Percentiles rank a stretch among this genome's conserved stretches.
These are phyloP conservation scores for Pholiota conissans DNA, from an alignment of 768 basidiomycete genomes.

Conservation along the genomic window DNA sequence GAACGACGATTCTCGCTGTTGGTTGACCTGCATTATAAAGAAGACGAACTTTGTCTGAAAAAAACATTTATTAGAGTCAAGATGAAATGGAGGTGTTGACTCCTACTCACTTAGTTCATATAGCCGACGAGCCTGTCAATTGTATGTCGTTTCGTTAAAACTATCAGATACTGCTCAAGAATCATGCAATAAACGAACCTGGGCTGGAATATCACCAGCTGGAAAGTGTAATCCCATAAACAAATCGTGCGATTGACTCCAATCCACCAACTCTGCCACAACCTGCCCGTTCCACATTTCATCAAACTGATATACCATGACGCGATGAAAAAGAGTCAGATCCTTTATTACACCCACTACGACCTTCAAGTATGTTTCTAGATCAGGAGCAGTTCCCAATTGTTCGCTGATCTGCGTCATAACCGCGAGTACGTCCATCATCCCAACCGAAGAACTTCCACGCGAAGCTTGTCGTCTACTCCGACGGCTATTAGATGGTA, in stretches of 20 bases:
- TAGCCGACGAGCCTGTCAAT: slow-evolving; percentile 56
- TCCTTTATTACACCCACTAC: slow-evolving; percentile 74
- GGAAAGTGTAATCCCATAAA: slow-evolving; percentile 75
- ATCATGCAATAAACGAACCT: slow-evolving; percentile 36
- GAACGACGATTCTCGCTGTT: slow-evolving; percentile 72
- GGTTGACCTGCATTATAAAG: slow-evolving; percentile 73
- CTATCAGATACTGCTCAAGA: background rate
- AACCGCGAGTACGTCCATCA: slow-evolving; percentile 81
- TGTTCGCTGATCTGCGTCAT: slow-evolving; percentile 83
- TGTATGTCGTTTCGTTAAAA: background rate
- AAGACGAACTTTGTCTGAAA: slow-evolving; percentile 70
- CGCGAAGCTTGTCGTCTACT: slow-evolving; percentile 16
- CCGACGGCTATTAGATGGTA: slow-evolving; percentile 16
- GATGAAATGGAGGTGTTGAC: background rate
- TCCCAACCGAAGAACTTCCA: slow-evolving; percentile 41
- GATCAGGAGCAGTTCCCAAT: slow-evolving; percentile 60
- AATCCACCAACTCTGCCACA: slow-evolving; percentile 79
- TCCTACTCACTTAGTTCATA: slow-evolving; percentile 62
- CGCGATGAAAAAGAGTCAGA: slow-evolving; percentile 79
- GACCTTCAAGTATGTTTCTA: slow-evolving; percentile 71
- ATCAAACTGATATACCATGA: slow-evolving; percentile 83
- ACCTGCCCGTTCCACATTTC: slow-evolving; percentile 78
- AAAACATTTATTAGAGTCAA: background rate
- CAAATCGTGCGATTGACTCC: slow-evolving; percentile 70
- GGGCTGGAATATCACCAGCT: slow-evolving; percentile 66